phyloP scores from a whole-genome alignment of 2,329 filamentous ascomycete genomes.

The Pochonia chlamydosporia region DNA sequence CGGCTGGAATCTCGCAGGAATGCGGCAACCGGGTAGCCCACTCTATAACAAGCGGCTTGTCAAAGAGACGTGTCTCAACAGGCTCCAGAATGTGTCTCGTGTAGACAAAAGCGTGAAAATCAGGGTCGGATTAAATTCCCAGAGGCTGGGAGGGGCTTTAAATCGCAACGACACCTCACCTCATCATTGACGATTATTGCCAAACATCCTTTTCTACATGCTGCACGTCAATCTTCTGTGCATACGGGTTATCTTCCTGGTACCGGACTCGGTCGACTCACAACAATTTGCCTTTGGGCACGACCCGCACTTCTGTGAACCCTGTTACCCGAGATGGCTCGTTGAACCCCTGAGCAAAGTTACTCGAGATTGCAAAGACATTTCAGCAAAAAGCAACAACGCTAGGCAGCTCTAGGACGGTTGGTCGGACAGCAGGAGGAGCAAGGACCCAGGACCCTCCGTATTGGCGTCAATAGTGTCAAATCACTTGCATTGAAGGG shows the following conservation, averaged over 20 bases:
- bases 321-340: neutral
- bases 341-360: neutral
- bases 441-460: neutral
- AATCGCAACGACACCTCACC: no score
- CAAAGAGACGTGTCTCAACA: no score
- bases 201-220: neutral
- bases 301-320: neutral
- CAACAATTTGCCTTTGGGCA: neutral
- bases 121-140: no score
- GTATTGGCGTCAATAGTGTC: neutral
- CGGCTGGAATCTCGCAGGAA: neutral
- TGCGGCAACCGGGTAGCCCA: neutral
- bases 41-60: no score
- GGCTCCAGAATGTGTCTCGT: no score
- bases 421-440: constrained; percentile 3
- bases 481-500: neutral
- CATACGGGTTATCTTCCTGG: neutral
- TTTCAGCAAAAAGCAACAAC: neutral
- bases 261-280: neutral
- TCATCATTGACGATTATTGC: no score
- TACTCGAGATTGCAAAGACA: neutral
- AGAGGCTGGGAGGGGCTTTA: no score
- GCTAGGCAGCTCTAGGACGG: neutral
- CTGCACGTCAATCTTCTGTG: neutral
- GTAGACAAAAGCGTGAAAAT: no score